Percentiles rank a stretch among this genome's conserved stretches.
phyloP scores from a whole-genome alignment of 2,329 filamentous ascomycete genomes.

The Teratosphaeria gauchensis region DNA sequence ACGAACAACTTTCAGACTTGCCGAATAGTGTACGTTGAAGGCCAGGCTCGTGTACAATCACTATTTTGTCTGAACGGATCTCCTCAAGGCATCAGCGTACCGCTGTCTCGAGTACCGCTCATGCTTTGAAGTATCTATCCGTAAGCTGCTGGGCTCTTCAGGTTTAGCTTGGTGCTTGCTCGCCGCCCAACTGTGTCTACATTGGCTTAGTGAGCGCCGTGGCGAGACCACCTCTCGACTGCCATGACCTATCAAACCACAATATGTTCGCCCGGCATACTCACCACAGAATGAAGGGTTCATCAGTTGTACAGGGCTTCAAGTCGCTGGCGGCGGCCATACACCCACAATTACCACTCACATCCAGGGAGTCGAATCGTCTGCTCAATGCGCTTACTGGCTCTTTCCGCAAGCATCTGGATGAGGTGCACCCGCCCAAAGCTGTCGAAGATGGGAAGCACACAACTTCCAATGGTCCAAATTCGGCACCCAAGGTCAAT shows the following conservation, averaged over 20 bases:
- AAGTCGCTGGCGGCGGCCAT: conserved; percentile 45
- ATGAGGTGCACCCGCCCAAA: conserved; percentile 44
- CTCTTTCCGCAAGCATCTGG: conserved; percentile 55
- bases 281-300: conserved; percentile 40
- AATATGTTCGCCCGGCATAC: background rate
- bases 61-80: too few relatives aligned
- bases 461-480: conserved; percentile 1
- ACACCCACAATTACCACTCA: conserved; percentile 43
- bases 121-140: too few relatives aligned
- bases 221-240: background rate
- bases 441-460: conserved; percentile 12
- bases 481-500: background rate
- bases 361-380: conserved; percentile 48
- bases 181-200: too few relatives aligned
- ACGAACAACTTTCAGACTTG: too few relatives aligned
- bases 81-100: too few relatives aligned
- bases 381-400: conserved; percentile 51
- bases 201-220: background rate
- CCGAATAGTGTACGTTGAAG: too few relatives aligned
- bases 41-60: too few relatives aligned
- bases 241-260: background rate
- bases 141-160: too few relatives aligned
- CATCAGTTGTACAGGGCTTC: conserved; percentile 36
- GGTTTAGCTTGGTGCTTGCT: too few relatives aligned
- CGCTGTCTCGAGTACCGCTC: too few relatives aligned